phyloP scores from a whole-genome alignment of 345 rosid genomes.

The Moricandia arvensis region DNA sequence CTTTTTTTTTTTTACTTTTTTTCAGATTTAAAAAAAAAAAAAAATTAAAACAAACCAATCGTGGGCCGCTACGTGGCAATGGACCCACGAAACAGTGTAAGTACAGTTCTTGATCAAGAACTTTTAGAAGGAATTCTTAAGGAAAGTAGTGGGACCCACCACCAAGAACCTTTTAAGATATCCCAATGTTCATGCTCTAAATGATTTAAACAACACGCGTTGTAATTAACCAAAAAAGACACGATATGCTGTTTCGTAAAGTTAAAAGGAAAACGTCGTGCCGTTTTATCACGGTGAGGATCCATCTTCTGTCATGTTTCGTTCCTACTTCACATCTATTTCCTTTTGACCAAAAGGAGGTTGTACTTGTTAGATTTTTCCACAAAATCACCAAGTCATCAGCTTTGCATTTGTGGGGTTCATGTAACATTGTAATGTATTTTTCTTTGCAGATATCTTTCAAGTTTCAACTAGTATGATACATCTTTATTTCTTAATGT shows the following conservation, averaged over 20 bases:
- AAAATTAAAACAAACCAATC: too few species aligned
- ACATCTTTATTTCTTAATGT: not conserved
- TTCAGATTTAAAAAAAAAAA: too few species aligned
- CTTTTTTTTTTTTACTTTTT: too few species aligned
- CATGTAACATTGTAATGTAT: not conserved
- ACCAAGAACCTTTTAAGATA: too few species aligned
- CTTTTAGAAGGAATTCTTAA: too few species aligned
- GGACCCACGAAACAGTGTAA: too few species aligned
- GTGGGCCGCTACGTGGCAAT: too few species aligned
- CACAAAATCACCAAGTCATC: not conserved
- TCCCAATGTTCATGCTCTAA: too few species aligned
- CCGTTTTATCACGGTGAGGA: not conserved
- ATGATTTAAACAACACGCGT: not conserved
- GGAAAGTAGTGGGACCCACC: too few species aligned
- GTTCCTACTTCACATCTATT: not conserved
- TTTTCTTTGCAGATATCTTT: not conserved
- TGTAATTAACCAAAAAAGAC: not conserved
- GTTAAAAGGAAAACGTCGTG: not conserved
- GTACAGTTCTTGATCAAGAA: too few species aligned
- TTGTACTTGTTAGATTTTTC: not conserved
- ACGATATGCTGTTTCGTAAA: not conserved
- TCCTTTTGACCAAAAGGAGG: not conserved
- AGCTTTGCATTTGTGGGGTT: not conserved
- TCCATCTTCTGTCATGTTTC: not conserved
- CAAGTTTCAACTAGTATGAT: not conserved